phyloP scores from a whole-genome alignment of 176 grass and related monocot genomes.

The Aegilops sharonensis region DNA sequence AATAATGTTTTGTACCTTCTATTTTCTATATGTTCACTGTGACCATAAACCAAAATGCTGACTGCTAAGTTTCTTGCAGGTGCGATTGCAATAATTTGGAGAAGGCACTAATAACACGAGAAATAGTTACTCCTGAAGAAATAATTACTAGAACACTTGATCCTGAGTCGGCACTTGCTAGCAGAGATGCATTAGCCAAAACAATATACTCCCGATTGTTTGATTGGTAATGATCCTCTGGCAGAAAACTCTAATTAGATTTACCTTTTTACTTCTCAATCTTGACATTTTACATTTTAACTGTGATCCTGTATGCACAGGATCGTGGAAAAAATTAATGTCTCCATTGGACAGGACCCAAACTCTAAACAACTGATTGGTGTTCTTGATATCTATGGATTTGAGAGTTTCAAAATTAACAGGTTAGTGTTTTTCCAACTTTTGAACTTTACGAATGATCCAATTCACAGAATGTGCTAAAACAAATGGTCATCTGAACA shows the following conservation, averaged over 20 bases:
- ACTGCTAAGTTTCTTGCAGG: conserved; percentile 57
- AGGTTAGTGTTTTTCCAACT: conserved; percentile 57
- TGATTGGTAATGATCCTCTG: conserved; percentile 69
- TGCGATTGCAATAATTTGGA: conserved; percentile 84
- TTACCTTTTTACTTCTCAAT: not conserved
- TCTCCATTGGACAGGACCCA: conserved; percentile 97
- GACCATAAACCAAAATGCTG: conserved; percentile 20
- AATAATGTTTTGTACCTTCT: not conserved
- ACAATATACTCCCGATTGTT: conserved; percentile 97
- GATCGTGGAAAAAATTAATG: conserved; percentile 98
- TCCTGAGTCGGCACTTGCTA: conserved; percentile 87
- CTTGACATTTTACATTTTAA: conserved; percentile 21
- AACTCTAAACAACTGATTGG: conserved; percentile 97
- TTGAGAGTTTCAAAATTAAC: conserved; percentile 99
- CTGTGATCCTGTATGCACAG: conserved; percentile 49
- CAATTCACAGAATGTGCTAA: conserved; percentile 4
- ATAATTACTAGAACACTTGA: conserved; percentile 98
- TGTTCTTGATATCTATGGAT: conserved; percentile 99
- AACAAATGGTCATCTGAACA: conserved; percentile 39
- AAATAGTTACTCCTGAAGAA: conserved; percentile 99
- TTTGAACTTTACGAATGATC: not conserved
- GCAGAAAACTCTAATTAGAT: conserved; percentile 19
- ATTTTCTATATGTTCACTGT: conserved; percentile 27
- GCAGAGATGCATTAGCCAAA: conserved; percentile 97
- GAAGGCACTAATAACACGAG: conserved; percentile 90